These are phyloP conservation scores for Agastache rugosa DNA, from an alignment of 257 asterid species.

Conservation along the genomic window DNA sequence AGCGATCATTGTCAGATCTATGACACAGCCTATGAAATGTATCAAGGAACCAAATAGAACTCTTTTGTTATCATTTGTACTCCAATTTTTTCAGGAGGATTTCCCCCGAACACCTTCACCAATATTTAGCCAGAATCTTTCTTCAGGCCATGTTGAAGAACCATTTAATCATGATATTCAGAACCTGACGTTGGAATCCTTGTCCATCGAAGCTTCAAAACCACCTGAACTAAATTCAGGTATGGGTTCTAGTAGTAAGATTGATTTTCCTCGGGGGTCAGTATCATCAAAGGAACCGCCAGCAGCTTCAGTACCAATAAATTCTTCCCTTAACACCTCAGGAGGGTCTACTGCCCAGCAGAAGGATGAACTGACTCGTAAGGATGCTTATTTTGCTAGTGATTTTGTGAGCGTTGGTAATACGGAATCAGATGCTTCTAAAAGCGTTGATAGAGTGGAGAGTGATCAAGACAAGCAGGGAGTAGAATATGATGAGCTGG, in stretches of 20 bases:
- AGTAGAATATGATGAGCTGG: slow-evolving; percentile 46
- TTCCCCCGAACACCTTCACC: slow-evolving; percentile 87
- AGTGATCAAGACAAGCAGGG: slow-evolving; percentile 46
- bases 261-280: slow-evolving; percentile 43
- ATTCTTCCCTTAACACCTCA: slow-evolving; percentile 36
- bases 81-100: slow-evolving; percentile 60
- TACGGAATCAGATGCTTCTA: slow-evolving; percentile 43
- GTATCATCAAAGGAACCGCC: slow-evolving; percentile 43
- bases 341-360: slow-evolving; percentile 44
- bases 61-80: slow-evolving; percentile 32
- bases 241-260: slow-evolving; percentile 38
- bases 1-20: slow-evolving; percentile 11
- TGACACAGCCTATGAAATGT: slow-evolving; percentile 13
- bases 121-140: slow-evolving; percentile 58
- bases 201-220: slow-evolving; percentile 48
- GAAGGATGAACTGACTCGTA: slow-evolving; percentile 45
- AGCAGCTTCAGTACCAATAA: slow-evolving; percentile 35
- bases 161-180: slow-evolving; percentile 51
- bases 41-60: slow-evolving; percentile 12
- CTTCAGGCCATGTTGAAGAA: slow-evolving; percentile 67
- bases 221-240: slow-evolving; percentile 51
- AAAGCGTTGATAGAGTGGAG: slow-evolving; percentile 39
- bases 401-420: slow-evolving; percentile 44
- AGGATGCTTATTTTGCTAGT: slow-evolving; percentile 44
- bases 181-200: slow-evolving; percentile 58